These are phyloP conservation scores for Botrytis paeoniae DNA, from an alignment of 2,329 filamentous ascomycete genomes.

Conservation along the genomic window DNA sequence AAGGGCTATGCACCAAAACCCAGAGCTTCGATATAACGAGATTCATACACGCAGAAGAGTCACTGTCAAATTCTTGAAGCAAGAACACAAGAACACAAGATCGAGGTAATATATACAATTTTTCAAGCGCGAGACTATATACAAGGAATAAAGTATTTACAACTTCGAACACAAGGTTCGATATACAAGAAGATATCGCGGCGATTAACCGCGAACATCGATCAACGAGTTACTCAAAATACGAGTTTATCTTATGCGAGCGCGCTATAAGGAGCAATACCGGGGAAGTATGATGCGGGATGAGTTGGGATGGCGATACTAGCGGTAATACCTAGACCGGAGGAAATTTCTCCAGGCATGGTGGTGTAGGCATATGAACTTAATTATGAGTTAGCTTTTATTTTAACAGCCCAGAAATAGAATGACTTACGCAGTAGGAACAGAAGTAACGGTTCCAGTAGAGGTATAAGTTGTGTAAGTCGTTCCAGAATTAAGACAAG, in stretches of 20 bases:
- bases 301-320: conserved; percentile 30
- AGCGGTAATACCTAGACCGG: conserved; percentile 25
- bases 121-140: neutral
- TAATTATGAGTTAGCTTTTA: neutral
- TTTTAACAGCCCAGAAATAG: neutral
- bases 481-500: conserved; percentile 41
- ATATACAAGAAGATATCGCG: neutral
- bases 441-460: conserved; percentile 18
- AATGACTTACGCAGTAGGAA: conserved; percentile 21
- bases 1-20: neutral
- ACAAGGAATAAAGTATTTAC: neutral
- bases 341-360: conserved; percentile 28
- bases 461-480: conserved; percentile 23
- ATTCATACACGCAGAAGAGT: neutral
- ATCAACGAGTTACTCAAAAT: neutral
- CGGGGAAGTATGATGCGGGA: conserved; percentile 24
- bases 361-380: conserved; percentile 27
- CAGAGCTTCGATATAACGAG: neutral
- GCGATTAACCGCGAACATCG: neutral
- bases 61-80: neutral
- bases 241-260: conserved; percentile 12
- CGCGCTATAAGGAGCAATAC: conserved; percentile 23
- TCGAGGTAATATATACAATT: neutral
- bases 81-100: no score
- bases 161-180: neutral